A percentile compares a stretch with the other conserved stretches of the same genome.
Conservation (phyloP, 169 alveolate species). For the Theileria annulata region DNA sequence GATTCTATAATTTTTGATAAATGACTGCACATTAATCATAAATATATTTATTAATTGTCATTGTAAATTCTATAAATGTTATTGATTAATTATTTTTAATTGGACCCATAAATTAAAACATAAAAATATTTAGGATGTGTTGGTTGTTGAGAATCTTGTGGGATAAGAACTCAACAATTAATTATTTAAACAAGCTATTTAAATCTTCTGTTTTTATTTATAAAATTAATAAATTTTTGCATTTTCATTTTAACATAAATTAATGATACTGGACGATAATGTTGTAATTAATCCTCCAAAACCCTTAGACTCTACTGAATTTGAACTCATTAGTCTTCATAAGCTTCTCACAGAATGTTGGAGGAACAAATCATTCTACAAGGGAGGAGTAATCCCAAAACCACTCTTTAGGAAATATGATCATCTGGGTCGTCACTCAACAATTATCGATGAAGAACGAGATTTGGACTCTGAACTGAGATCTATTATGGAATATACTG, state of each 20-base stretch:
- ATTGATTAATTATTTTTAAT: no score
- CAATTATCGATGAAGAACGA: constrained; percentile 4
- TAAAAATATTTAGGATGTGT: not conserved
- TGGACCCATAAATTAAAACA: not conserved
- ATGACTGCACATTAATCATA: not conserved
- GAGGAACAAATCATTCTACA: constrained; percentile 25
- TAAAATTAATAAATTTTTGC: not conserved
- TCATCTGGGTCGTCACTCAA: not conserved
- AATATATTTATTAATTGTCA: not conserved
- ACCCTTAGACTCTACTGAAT: constrained; percentile 35
- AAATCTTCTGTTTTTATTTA: not conserved
- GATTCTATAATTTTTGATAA: not conserved
- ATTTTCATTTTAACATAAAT: not conserved
- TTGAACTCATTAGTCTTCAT: constrained; percentile 43
- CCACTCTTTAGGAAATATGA: constrained; percentile 21
- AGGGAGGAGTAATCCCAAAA: constrained; percentile 8
- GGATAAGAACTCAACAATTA: no score
- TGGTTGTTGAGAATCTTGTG: not conserved
- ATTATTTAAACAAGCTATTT: not conserved
- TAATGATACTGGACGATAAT: constrained; percentile 23
- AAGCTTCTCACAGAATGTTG: constrained; percentile 44
- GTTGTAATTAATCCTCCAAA: constrained; percentile 41
- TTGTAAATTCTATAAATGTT: not conserved
- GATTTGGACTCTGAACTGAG: constrained; percentile 22
- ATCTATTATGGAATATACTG: constrained; percentile 21